Conservation (phyloP, 805 yeast genomes). For the Kluyveromyces aestuarii region DNA sequence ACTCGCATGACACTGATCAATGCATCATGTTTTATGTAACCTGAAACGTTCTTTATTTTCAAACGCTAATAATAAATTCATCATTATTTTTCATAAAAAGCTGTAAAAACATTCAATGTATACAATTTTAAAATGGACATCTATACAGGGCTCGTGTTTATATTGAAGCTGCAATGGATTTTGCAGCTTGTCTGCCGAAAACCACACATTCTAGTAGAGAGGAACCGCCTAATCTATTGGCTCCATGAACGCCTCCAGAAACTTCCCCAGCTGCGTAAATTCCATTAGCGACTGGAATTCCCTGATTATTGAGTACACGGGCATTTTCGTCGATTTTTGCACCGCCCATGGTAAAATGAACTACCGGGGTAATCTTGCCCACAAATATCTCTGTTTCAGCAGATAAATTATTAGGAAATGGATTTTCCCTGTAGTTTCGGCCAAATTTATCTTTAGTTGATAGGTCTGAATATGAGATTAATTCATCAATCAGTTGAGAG, state of each 20-base stretch:
- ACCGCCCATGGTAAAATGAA: constrained; percentile 66
- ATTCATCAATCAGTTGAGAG: constrained; percentile 16
- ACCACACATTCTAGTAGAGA: constrained; percentile 53
- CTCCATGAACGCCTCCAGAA: constrained; percentile 63
- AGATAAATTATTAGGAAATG: constrained; percentile 21
- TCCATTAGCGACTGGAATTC: constrained; percentile 31
- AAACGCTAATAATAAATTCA: too few relatives aligned
- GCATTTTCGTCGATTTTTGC: constrained; percentile 43
- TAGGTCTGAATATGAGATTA: constrained; percentile 15
- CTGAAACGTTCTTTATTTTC: not conserved
- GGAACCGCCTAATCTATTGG: constrained; percentile 51
- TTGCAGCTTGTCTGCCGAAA: constrained; percentile 46
- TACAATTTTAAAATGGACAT: too few relatives aligned
- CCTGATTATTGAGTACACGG: constrained; percentile 32
- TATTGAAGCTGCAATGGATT: constrained; percentile 15
- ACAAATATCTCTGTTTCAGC: constrained; percentile 30
- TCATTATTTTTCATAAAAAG: not conserved
- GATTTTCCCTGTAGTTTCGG: constrained; percentile 28
- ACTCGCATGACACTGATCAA: not conserved
- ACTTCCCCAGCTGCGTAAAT: constrained; percentile 59
- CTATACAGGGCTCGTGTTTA: not conserved
- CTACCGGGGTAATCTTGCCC: constrained; percentile 51
- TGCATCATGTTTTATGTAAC: not conserved
- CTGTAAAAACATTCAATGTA: not conserved
- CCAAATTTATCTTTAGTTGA: constrained; percentile 27